Evolutionary conservation across 345 rosid species (phyloP), one percentile per base, ranked within the genome.

Genomic region (Camelina neglecta): DNA sequence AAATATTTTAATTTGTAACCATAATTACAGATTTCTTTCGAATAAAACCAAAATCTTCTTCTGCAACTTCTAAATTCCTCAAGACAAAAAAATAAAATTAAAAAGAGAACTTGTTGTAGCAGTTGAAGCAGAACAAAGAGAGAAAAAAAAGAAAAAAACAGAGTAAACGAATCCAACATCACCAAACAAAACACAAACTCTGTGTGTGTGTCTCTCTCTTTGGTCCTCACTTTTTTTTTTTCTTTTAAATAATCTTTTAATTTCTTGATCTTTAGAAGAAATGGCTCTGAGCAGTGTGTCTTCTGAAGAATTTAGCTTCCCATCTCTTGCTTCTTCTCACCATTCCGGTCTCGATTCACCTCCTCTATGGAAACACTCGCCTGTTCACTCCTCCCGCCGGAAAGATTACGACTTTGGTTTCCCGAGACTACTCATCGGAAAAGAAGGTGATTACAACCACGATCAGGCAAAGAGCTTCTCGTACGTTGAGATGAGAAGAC

Each of bases 301-400:
- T 38, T 48, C 76, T 5, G 89, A 88, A 66, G 97, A 91, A 29
- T 93, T 93, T 83, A 83, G 83, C 87, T 90, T 93, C 81, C 98
- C 97, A 1, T 38, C 73, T 18, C 29, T 80, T 65, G 31, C 69
- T 60, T 65, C 80, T 38, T 13, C 69, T 7, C 51, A 26, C 54
- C 61, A 78, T 11, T 58, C 59, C 29, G 62, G 75, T 65, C 70
- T 84, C 35, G 93, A 88, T 35, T 93, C 95, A 7, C 98, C 98
- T 13, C 93, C 92, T 3, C 33, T 92, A 3, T 93, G 97, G 97
- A 83, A 70, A 36, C 75, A 56, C 38, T 88, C 86, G 12, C 84
- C 84, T 4, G 81, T 77, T 5, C 70, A 79, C 11, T 72, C 77
- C 3, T 74, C 73, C 4, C 85, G 68, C 13, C 73, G 66, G 51